Evolutionary conservation across 2,329 filamentous ascomycete species (phyloP), one percentile per base, ranked within the genome.

Genomic region (Diaporthe aspalathi): DNA sequence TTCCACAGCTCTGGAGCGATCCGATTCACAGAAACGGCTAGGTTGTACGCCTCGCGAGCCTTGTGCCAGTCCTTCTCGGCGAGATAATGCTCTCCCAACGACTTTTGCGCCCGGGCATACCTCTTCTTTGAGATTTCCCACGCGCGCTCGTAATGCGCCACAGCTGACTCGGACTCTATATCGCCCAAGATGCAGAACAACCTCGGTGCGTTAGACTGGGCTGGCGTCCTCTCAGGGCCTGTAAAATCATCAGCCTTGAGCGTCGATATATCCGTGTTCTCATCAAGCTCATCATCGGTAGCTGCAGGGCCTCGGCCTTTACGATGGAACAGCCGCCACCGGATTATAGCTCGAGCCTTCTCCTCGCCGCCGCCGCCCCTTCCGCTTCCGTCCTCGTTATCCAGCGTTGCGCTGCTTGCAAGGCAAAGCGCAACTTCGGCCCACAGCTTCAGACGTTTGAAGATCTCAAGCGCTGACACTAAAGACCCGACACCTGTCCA

Each of bases 121-220:
- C 95, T 89, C 62, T 90, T 81, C 2, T 91, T 91, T 0, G 95
- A 98, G 0, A 97, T 89, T 24, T 92, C 89, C 96, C 96, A 99
- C 0, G 95, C 94, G 17, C 92, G 92, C 74, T 93, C 89, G 82
- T 97, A 99, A 83, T 95, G 89, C 47, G 69, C 57, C n/a, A 73
- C 72, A 12, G 83, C 80, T 0, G 92, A 87, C 12, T 96, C 88
- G 27, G 90, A 86, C 75, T 97, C 93, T 20, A 99, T 87, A 76
- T 99, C 96, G 22, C 95, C 96, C 1, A 99, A 85, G 70, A 99
- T 98, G 79, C 95, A 98, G 84, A 95, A 95, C 6, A 98, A 84
- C 0, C 96, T 90, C 0, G 96, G 93, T 1, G 95, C 94, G 78
- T 98, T 94, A 1, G 92, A 87, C 0, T 94, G 94, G 0, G 93